Conservation (phyloP, 1,284 basidiomycete genomes). For the Ganoderma leucocontextum region DNA sequence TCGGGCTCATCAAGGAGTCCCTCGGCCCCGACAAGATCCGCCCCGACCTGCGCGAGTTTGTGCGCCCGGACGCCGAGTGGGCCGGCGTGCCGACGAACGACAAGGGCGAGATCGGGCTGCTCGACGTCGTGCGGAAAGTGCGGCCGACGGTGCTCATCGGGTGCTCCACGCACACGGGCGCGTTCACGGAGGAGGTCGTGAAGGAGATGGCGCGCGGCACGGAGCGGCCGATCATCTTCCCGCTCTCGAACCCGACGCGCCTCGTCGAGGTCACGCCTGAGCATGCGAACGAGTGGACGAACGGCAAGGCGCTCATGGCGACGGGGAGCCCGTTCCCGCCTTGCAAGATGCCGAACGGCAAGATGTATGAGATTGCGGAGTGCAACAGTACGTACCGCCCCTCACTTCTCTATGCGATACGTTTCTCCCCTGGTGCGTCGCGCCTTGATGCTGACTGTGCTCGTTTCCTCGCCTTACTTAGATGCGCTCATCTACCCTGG, state of each 20-base stretch:
- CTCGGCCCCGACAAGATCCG: slow-evolving; percentile 58
- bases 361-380: slow-evolving; percentile 70
- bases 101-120: slow-evolving; percentile 57
- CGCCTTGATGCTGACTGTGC: not conserved
- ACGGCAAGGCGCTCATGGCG: slow-evolving; percentile 79
- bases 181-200: slow-evolving; percentile 83
- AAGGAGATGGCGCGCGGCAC: slow-evolving; percentile 72
- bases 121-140: slow-evolving; percentile 75
- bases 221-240: slow-evolving; percentile 82
- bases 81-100: slow-evolving; percentile 44
- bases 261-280: slow-evolving; percentile 81
- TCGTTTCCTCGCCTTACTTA: slow-evolving; percentile 28
- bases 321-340: slow-evolving; percentile 86
- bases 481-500: slow-evolving; percentile 85
- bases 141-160: slow-evolving; percentile 82
- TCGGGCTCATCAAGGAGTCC: slow-evolving; percentile 61
- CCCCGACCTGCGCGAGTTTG: slow-evolving; percentile 60
- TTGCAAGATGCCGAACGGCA: slow-evolving; percentile 70
- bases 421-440: too few species aligned
- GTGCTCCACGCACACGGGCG: slow-evolving; percentile 81
- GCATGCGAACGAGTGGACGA: slow-evolving; percentile 78
- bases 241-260: slow-evolving; percentile 82
- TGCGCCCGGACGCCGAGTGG: slow-evolving; percentile 63
- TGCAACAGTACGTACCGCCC: slow-evolving; percentile 64
- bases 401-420: not conserved